phyloP scores from a whole-genome alignment of 371 early-diverging fungal genomes.

The Encephalitozoon hellem region DNA sequence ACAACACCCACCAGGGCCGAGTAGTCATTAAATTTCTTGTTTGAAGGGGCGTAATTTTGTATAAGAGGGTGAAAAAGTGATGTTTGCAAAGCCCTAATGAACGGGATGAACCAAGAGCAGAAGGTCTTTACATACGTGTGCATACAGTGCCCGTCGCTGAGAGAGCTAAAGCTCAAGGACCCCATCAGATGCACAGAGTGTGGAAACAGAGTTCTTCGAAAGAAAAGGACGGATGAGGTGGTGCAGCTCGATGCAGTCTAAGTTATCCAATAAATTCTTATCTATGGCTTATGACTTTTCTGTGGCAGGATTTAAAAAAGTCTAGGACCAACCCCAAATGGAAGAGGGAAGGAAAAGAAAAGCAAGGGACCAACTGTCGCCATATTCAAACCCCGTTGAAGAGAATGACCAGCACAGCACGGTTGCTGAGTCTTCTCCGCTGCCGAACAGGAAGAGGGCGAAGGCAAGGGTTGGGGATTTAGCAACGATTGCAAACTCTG shows the following conservation, averaged over 20 bases:
- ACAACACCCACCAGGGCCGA: background rate
- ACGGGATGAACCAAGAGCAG: constrained; percentile 7
- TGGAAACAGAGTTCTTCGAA: constrained; percentile 35
- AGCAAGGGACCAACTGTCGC: constrained; percentile 42
- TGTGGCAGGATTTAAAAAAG: background rate
- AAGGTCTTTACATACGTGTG: constrained; percentile 29
- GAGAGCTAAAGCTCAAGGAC: constrained; percentile 17
- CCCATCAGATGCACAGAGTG: constrained; percentile 37
- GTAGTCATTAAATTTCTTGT: background rate
- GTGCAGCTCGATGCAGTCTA: constrained; percentile 32
- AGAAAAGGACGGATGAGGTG: constrained; percentile 19
- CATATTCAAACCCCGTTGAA: constrained; percentile 22
- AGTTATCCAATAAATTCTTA: background rate
- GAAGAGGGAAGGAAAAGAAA: constrained; percentile 30
- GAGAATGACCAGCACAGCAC: background rate
- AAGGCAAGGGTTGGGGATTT: constrained; percentile 14
- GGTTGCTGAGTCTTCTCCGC: background rate
- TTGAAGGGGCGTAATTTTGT: background rate
- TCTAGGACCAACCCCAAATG: background rate
- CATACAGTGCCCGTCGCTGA: constrained; percentile 9
- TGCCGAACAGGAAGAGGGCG: constrained; percentile 9
- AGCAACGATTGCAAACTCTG: background rate
- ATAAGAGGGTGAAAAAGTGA: background rate
- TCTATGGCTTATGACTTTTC: no score
- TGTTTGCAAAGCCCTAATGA: background rate